Evolutionary conservation across 306 rosid genomes (phyloP), one percentile per base, ranked within the genome.

Genomic region (Lathyrus tuberosus): DNA sequence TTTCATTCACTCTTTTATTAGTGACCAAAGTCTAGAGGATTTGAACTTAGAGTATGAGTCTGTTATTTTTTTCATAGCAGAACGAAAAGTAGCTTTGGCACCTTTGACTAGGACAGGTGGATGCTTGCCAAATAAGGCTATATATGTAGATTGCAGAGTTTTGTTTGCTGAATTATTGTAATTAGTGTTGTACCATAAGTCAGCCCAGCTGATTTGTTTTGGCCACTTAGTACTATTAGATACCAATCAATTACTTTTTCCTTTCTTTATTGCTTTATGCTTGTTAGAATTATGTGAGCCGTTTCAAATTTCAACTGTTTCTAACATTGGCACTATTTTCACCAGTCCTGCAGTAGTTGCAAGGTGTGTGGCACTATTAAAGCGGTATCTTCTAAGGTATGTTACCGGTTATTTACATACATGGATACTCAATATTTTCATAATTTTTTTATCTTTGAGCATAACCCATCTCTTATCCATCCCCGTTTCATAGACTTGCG

Each of bases 341-440:
- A 69, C 76, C 97, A 95, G 97, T 79, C 99, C 99, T 56, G 99
- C 99, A 65, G 97, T 91, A 44, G 97, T 95, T 42, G 79, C 96
- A 71, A 89, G 97, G 84, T 95, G 97, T 57, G 95, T 95, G 79
- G 96, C 96, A 47, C 91, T 95, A 66, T 73, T 95, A 79, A 91
- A 95, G 82, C 96, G 97, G 79, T 86, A 89, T 77, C 92, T 95
- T 56, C 79, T 95, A 74, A 82, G 99, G 99, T 95, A 84, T 75
- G 88, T 79, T 77, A 5, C 54, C 31, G 5, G 44, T 46, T 58
- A 60, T 73, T 30, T 49, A n/a, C 18, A 48, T 67, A n/a, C 20
- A 37, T 71, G 70, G 53, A 60, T 48, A 18, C 72, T 78, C 73
- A 59, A 30, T 30, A 6, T 62, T 72, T 71, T 71, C 35, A 44